Evolutionary conservation across 2,329 filamentous ascomycete genomes (phyloP).

Genomic region (Periconia digitata): DNA sequence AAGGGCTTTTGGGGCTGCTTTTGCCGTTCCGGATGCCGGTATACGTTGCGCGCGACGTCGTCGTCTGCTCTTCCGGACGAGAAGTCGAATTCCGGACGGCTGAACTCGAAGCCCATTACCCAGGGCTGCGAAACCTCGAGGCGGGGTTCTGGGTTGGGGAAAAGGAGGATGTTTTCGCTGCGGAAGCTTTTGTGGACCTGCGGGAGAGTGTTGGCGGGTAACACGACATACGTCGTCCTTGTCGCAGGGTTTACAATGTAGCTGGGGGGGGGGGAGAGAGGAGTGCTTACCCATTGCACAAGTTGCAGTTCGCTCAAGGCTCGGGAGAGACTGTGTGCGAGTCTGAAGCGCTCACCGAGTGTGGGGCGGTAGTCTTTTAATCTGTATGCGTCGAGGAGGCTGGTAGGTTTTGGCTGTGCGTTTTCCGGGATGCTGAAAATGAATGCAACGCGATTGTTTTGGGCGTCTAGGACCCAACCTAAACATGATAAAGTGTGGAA

Average conservation of each 20-base stretch:
- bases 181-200: conserved; percentile 17
- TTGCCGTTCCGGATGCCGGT: conserved; percentile 37
- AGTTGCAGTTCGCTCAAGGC: background rate
- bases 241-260: background rate
- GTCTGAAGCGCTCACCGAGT: background rate
- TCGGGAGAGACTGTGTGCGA: background rate
- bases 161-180: conserved; percentile 19
- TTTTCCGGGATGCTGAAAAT: background rate
- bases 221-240: background rate
- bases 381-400: background rate
- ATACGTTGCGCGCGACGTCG: conserved; percentile 10
- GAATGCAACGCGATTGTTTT: background rate
- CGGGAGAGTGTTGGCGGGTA: background rate
- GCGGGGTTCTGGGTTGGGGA: background rate
- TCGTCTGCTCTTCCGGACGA: conserved; percentile 4
- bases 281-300: background rate
- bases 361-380: background rate
- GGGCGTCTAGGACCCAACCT: background rate
- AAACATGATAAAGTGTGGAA: background rate
- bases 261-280: background rate
- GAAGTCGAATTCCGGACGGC: conserved; percentile 10
- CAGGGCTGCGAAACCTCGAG: conserved; percentile 4
- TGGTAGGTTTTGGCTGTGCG: background rate
- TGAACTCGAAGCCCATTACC: conserved; percentile 18
- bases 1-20: conserved; percentile 32